Evolutionary conservation across 2,329 filamentous ascomycete genomes (phyloP).

Genomic region (Calonectria multiphialidica): DNA sequence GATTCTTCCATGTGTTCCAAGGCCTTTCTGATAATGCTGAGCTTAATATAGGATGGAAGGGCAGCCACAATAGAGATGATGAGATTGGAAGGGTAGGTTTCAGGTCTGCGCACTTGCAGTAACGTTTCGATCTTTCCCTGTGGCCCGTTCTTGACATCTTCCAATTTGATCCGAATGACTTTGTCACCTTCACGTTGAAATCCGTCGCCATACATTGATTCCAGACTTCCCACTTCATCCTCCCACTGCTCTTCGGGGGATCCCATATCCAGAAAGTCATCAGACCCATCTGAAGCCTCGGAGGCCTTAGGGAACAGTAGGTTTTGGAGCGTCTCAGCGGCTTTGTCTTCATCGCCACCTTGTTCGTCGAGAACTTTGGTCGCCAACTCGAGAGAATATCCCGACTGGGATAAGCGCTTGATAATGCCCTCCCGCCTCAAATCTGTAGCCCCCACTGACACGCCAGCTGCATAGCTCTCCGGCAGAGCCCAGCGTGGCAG

Average conservation of each 20-base stretch:
- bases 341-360: slow-evolving; percentile 78
- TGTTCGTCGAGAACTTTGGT: slow-evolving; percentile 80
- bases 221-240: slow-evolving; percentile 86
- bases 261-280: slow-evolving; percentile 60
- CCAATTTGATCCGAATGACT: slow-evolving; percentile 78
- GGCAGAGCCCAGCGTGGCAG: slow-evolving; percentile 93
- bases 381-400: slow-evolving; percentile 89
- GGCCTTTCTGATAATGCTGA: slow-evolving; percentile 86
- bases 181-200: slow-evolving; percentile 72
- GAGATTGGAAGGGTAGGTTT: slow-evolving; percentile 78
- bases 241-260: slow-evolving; percentile 78
- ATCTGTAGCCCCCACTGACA: slow-evolving; percentile 86
- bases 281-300: slow-evolving; percentile 40
- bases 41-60: slow-evolving; percentile 91
- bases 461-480: slow-evolving; percentile 90
- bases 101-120: slow-evolving; percentile 78
- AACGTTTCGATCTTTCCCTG: slow-evolving; percentile 64
- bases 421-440: slow-evolving; percentile 85
- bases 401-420: slow-evolving; percentile 83
- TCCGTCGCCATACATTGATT: slow-evolving; percentile 86
- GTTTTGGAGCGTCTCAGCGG: slow-evolving; percentile 84
- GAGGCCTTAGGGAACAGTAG: slow-evolving; percentile 46
- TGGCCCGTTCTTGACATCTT: slow-evolving; percentile 64
- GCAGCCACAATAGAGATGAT: slow-evolving; percentile 78
- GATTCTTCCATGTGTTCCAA: slow-evolving; percentile 78